These are phyloP conservation scores for Didymosphaeria variabile DNA, from an alignment of 2,329 filamentous ascomycete species.

Conservation along the genomic window DNA sequence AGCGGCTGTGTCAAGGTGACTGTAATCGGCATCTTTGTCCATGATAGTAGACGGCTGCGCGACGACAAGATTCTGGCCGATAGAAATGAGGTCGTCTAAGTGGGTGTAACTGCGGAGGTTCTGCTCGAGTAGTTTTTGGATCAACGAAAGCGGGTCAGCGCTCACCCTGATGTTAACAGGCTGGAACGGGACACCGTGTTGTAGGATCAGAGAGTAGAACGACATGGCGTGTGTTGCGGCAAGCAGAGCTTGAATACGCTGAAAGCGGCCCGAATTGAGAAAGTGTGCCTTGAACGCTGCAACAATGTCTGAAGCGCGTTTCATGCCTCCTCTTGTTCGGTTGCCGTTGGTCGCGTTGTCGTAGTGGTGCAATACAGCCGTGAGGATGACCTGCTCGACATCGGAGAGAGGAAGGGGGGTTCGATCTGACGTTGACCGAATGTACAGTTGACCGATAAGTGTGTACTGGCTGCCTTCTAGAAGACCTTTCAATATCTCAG, in stretches of 20 bases:
- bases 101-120: conserved; percentile 78
- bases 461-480: conserved; percentile 70
- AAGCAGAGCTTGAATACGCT: conserved; percentile 70
- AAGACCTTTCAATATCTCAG: conserved; percentile 74
- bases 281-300: conserved; percentile 70
- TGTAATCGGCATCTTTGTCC: conserved; percentile 62
- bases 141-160: conserved; percentile 75
- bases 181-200: conserved; percentile 81
- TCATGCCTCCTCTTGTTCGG: conserved; percentile 76
- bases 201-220: conserved; percentile 79
- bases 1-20: conserved; percentile 27
- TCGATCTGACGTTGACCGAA: conserved; percentile 65
- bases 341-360: conserved; percentile 87
- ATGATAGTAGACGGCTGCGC: conserved; percentile 45
- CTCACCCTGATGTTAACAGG: conserved; percentile 82
- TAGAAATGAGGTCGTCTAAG: conserved; percentile 74
- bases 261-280: conserved; percentile 60
- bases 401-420: conserved; percentile 60
- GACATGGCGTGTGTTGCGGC: conserved; percentile 78
- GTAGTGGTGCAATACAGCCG: conserved; percentile 73
- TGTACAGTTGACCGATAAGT: conserved; percentile 64
- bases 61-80: conserved; percentile 71
- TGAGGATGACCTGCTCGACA: conserved; percentile 69
- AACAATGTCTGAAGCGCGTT: conserved; percentile 71
- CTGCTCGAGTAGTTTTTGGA: conserved; percentile 77